Percentiles rank a stretch among this genome's conserved stretches.
Evolutionary conservation across 495 filamentous ascomycete species (phyloP).

Genomic region (Hypoxylon rickii): DNA sequence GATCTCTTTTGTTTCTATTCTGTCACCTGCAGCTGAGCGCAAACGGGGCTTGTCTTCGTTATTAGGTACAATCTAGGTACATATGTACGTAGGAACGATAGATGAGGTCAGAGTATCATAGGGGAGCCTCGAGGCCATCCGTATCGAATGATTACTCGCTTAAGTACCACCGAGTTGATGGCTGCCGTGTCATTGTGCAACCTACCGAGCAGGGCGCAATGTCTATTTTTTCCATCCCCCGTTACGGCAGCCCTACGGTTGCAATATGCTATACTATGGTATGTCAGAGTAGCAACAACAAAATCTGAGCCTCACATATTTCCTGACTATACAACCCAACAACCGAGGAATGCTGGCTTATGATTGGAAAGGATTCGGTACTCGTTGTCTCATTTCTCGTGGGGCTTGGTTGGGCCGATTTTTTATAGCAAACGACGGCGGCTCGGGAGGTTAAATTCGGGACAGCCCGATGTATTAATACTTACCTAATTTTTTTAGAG

Average conservation of each 20-base stretch:
- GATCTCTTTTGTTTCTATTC: slow-evolving; percentile 13
- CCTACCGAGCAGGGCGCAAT: slow-evolving; percentile 29
- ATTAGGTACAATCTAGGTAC: no score
- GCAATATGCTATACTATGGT: slow-evolving; percentile 10
- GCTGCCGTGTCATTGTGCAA: background rate
- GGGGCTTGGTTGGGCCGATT: slow-evolving; percentile 11
- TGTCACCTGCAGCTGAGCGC: slow-evolving; percentile 10
- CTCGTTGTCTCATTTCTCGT: slow-evolving; percentile 3
- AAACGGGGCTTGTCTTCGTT: slow-evolving; percentile 10
- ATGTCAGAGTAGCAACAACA: slow-evolving; percentile 12
- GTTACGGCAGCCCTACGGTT: slow-evolving; percentile 15
- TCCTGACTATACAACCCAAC: slow-evolving; percentile 7
- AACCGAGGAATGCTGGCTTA: background rate
- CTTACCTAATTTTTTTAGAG: no score
- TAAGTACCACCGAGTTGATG: slow-evolving; percentile 9
- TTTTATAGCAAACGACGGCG: slow-evolving; percentile 7
- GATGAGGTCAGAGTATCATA: no score
- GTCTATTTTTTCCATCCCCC: slow-evolving; percentile 4
- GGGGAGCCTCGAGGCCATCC: background rate
- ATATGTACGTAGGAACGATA: background rate
- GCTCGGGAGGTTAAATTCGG: no score
- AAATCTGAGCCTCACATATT: slow-evolving; percentile 29
- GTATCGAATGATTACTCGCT: slow-evolving; percentile 1
- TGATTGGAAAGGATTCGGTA: slow-evolving; percentile 7
- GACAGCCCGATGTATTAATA: no score